Conservation (phyloP, 2,329 filamentous ascomycete species). For the Clarireedia monteithiana region DNA sequence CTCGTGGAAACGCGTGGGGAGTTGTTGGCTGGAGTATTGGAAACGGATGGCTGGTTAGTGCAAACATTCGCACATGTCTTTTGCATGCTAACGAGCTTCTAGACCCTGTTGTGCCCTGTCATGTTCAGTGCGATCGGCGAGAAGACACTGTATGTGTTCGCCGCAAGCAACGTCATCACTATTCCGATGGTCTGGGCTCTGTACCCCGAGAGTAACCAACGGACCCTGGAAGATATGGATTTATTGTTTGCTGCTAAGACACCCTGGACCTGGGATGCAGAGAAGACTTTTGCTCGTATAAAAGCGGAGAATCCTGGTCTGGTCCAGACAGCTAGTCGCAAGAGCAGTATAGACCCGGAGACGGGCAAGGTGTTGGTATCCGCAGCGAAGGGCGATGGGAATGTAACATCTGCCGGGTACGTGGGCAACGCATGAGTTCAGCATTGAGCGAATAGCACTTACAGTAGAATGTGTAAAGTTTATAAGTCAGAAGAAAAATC, state of each 20-base stretch:
- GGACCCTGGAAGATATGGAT: conserved; percentile 44
- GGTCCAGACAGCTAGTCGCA: conserved; percentile 29
- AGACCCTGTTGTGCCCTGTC: conserved; percentile 39
- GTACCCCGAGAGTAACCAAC: conserved; percentile 45
- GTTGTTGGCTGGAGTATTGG: neutral
- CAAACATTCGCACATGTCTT: conserved; percentile 35
- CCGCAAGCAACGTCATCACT: conserved; percentile 25
- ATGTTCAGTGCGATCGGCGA: conserved; percentile 43
- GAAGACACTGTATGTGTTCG: conserved; percentile 59
- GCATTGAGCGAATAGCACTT: no score
- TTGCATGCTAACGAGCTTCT: conserved; percentile 40
- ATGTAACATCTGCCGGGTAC: no score
- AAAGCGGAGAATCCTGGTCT: conserved; percentile 51
- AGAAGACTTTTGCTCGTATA: conserved; percentile 53
- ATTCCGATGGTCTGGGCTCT: conserved; percentile 37
- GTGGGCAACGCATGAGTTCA: no score
- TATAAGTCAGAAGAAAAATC: no score
- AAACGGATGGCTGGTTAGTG: neutral
- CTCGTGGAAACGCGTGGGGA: conserved; percentile 48
- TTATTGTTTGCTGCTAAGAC: conserved; percentile 59
- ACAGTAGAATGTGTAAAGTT: no score
- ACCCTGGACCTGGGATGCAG: conserved; percentile 65
- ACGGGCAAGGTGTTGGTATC: no score
- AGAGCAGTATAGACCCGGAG: no score
- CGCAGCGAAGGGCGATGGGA: no score